A percentile compares a stretch with the other conserved stretches of the same genome.
Conservation (phyloP, 2,329 filamentous ascomycete species). For the Diaporthe vaccinii region DNA sequence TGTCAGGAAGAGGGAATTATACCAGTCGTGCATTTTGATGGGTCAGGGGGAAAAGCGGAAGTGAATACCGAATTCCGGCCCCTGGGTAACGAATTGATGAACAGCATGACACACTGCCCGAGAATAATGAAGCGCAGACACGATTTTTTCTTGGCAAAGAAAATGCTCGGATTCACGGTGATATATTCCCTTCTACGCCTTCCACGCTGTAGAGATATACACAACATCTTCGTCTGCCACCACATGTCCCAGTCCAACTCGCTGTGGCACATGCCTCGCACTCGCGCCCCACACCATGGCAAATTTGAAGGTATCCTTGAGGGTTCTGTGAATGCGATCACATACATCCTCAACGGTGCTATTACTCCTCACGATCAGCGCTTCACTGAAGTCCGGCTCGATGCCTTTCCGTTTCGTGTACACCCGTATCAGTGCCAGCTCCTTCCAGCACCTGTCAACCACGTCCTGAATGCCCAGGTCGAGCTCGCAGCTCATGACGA, state of each 20-base stretch:
- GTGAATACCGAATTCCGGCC: not conserved
- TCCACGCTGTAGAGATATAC: constrained; percentile 75
- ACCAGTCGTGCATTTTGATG: constrained; percentile 33
- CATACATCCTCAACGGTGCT: constrained; percentile 97
- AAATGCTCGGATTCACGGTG: constrained; percentile 26
- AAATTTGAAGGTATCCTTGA: constrained; percentile 99
- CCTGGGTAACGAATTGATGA: constrained; percentile 42
- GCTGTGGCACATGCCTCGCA: constrained; percentile 92
- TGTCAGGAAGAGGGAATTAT: constrained; percentile 33
- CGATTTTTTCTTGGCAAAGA: not conserved
- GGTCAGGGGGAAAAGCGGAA: not conserved
- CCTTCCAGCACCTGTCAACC: constrained; percentile 94
- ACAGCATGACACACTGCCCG: constrained; percentile 19
- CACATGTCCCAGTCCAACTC: constrained; percentile 86
- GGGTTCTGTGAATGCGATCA: constrained; percentile 90
- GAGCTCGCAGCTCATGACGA: constrained; percentile 97
- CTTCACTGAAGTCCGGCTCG: constrained; percentile 91
- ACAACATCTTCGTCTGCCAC: constrained; percentile 81
- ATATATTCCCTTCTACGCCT: constrained; percentile 59
- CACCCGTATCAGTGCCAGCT: constrained; percentile 88
- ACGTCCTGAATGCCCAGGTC: constrained; percentile 95
- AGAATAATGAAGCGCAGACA: constrained; percentile 4
- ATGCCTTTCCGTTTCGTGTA: constrained; percentile 97
- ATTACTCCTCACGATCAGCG: constrained; percentile 89
- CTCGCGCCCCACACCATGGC: constrained; percentile 98